These are phyloP conservation scores for Setaria italica DNA, from an alignment of 202 grass and related monocot genomes.

Conservation along the genomic window DNA sequence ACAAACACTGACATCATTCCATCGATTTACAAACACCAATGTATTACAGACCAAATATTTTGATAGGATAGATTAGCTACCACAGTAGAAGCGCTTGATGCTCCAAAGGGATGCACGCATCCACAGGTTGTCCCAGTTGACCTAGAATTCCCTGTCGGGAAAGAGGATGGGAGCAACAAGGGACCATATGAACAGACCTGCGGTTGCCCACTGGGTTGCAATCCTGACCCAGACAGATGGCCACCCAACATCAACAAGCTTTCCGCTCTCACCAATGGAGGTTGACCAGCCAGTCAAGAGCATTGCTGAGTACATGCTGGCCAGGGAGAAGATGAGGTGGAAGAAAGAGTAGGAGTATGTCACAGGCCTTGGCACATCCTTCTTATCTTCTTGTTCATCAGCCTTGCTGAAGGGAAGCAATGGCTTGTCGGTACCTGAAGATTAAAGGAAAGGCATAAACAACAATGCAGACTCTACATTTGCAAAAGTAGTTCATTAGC, in stretches of 20 bases:
- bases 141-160: constrained; percentile 96
- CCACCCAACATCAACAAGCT: constrained; percentile 95
- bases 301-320: constrained; percentile 98
- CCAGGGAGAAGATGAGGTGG: constrained; percentile 99
- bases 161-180: constrained; percentile 82
- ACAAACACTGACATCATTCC: background rate
- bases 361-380: constrained; percentile 69
- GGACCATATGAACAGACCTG: constrained; percentile 90
- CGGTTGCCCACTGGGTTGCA: constrained; percentile 88
- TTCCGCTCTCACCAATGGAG: constrained; percentile 90
- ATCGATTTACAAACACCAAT: constrained; percentile 35
- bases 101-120: constrained; percentile 42
- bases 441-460: background rate
- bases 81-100: background rate
- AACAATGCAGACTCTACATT: constrained; percentile 11
- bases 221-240: constrained; percentile 96
- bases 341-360: constrained; percentile 99
- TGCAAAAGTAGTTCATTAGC: constrained; percentile 22
- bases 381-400: constrained; percentile 75
- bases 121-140: background rate
- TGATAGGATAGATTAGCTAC: constrained; percentile 10
- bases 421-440: constrained; percentile 77
- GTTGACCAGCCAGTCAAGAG: constrained; percentile 97
- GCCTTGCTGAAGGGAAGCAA: constrained; percentile 92
- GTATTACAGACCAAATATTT: constrained; percentile 20